These are phyloP conservation scores for Pseudocercospora fijiensis DNA, from an alignment of 2,329 filamentous ascomycete species.

Conservation along the genomic window DNA sequence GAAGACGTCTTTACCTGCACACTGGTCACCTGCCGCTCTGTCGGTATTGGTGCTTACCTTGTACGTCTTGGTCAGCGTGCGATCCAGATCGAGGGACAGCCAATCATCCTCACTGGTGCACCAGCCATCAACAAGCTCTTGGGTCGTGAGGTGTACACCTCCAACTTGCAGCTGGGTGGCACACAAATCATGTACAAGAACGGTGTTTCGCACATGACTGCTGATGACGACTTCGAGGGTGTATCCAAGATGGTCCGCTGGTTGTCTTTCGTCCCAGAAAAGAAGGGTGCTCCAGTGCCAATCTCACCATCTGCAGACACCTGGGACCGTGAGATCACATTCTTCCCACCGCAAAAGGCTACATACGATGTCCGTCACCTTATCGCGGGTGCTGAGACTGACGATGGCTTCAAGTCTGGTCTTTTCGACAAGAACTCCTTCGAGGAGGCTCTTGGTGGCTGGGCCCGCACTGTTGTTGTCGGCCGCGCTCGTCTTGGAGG, in stretches of 20 bases:
- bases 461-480: constrained; percentile 94
- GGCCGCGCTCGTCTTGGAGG: constrained; percentile 94
- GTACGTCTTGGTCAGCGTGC: constrained; percentile 97
- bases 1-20: constrained; percentile 99
- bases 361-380: constrained; percentile 91
- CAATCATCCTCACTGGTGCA: constrained; percentile 96
- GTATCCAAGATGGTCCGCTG: constrained; percentile 97
- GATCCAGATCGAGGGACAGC: constrained; percentile 97
- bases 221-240: constrained; percentile 95
- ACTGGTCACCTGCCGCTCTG: constrained; percentile 93
- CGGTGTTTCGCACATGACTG: constrained; percentile 98
- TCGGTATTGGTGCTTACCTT: constrained; percentile 98
- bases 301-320: constrained; percentile 79
- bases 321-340: constrained; percentile 92
- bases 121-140: constrained; percentile 97
- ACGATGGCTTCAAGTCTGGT: constrained; percentile 81
- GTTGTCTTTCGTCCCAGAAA: constrained; percentile 96
- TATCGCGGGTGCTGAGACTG: constrained; percentile 82
- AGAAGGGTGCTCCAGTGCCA: constrained; percentile 89
- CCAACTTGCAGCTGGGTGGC: constrained; percentile 96
- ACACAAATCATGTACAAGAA: constrained; percentile 99
- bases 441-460: constrained; percentile 92
- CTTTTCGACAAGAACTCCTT: constrained; percentile 97
- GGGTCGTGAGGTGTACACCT: constrained; percentile 97
- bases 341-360: constrained; percentile 76